phyloP scores from a whole-genome alignment of 192 early-diverging fungal genomes.

The Chytriomyces confervae region DNA sequence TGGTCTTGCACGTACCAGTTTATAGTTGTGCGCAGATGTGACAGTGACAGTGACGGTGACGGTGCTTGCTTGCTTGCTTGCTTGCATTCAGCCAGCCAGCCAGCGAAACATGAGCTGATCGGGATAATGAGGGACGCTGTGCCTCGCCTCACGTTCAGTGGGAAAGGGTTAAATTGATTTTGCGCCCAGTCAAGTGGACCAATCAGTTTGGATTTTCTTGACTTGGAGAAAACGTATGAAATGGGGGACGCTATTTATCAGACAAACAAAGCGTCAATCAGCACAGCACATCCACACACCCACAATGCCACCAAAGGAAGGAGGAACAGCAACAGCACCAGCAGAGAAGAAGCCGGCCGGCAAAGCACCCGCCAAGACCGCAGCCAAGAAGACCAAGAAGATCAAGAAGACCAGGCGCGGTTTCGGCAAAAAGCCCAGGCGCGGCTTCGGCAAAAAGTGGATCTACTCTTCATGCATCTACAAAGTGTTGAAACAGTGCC shows the following conservation, averaged over 20 bases:
- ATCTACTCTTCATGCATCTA: constrained; percentile 95
- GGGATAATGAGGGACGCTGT: no score
- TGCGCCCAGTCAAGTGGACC: not conserved
- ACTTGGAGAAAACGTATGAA: not conserved
- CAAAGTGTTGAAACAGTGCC: constrained; percentile 95
- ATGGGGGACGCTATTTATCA: not conserved
- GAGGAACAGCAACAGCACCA: constrained; percentile 32
- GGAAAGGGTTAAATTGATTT: no score
- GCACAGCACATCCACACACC: not conserved
- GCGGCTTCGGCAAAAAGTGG: no score
- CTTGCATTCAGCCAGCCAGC: no score
- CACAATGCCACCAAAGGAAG: constrained; percentile 60
- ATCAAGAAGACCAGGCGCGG: constrained; percentile 71
- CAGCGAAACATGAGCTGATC: no score
- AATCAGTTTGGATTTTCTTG: not conserved
- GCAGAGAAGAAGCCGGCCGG: constrained; percentile 54
- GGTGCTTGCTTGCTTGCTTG: no score
- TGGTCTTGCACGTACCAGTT: no score
- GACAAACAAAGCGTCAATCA: not conserved
- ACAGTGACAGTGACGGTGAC: no score
- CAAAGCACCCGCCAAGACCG: constrained; percentile 77
- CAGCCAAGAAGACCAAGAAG: no score
- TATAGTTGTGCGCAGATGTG: no score
- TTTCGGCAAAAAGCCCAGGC: constrained; percentile 62
- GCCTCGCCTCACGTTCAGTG: no score